A percentile compares a stretch with the other conserved stretches of the same genome.
Conservation (phyloP, 2,329 filamentous ascomycete species). For the Paecilomyces dactylethromorphus region DNA sequence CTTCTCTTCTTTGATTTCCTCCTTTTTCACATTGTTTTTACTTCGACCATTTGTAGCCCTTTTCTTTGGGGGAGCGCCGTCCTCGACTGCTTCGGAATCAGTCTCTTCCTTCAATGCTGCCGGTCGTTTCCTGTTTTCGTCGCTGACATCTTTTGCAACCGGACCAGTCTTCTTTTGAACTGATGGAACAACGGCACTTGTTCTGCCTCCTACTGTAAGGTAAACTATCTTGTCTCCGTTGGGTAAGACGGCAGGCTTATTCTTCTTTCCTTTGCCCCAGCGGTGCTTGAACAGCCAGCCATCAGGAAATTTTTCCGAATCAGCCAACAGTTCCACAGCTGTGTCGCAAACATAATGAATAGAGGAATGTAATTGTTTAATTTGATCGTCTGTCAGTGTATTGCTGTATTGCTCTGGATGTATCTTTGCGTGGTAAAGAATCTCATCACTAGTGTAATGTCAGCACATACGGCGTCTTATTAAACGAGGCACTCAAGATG, state of each 20-base stretch:
- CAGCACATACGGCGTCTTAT: not conserved
- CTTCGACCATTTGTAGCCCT: constrained; percentile 16
- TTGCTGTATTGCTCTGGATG: constrained; percentile 93
- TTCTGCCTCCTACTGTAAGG: constrained; percentile 82
- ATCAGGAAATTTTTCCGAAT: constrained; percentile 76
- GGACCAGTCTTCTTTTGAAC: constrained; percentile 75
- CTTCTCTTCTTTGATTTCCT: constrained; percentile 14
- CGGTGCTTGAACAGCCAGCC: constrained; percentile 84
- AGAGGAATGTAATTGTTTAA: constrained; percentile 63
- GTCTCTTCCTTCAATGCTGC: constrained; percentile 18
- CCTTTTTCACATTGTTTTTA: constrained; percentile 15
- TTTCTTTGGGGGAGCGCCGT: constrained; percentile 16
- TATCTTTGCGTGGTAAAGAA: constrained; percentile 79
- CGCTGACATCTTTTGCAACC: constrained; percentile 47
- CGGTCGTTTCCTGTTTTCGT: constrained; percentile 28
- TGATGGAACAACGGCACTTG: constrained; percentile 78
- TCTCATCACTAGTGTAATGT: constrained; percentile 59
- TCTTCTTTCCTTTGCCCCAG: constrained; percentile 84
- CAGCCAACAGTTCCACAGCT: constrained; percentile 70
- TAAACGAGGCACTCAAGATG: constrained; percentile 1
- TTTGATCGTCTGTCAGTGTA: constrained; percentile 65
- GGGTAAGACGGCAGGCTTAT: constrained; percentile 59
- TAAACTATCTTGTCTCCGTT: constrained; percentile 81
- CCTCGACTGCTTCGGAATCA: constrained; percentile 17
- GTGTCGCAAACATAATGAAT: constrained; percentile 74